Conservation (phyloP, 163 green algal species). For the Prototheca wickerhamii region DNA sequence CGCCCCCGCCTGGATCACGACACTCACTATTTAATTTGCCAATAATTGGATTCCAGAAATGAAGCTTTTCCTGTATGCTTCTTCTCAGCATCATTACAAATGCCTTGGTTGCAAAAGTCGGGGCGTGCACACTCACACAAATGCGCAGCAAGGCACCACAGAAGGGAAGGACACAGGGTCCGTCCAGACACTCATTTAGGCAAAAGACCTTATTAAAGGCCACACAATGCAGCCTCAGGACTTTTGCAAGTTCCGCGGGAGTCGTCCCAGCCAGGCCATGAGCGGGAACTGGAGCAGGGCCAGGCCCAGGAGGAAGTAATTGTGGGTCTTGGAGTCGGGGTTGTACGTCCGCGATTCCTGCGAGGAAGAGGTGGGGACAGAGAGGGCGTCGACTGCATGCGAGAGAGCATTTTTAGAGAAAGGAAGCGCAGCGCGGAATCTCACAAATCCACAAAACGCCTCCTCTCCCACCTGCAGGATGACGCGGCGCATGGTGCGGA, state of each 20-base stretch:
- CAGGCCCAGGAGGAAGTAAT: slow-evolving; percentile 83
- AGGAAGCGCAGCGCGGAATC: slow-evolving; percentile 11
- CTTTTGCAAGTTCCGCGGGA: slow-evolving; percentile 1
- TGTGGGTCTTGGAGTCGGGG: slow-evolving; percentile 45
- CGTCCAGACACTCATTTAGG: no score
- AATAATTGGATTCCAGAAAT: no score
- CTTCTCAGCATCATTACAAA: no score
- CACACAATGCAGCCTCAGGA: no score
- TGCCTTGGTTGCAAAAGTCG: no score
- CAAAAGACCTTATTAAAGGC: no score
- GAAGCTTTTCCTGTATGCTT: no score
- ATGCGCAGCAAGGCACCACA: no score
- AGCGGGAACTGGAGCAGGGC: slow-evolving; percentile 82
- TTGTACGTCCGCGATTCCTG: background rate
- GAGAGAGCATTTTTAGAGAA: slow-evolving; percentile 3
- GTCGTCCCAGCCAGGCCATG: slow-evolving; percentile 52
- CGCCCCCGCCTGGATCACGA: no score
- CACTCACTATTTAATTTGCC: no score
- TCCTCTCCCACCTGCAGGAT: slow-evolving; percentile 62
- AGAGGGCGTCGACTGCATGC: background rate
- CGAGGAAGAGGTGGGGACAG: background rate
- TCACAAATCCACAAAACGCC: slow-evolving; percentile 16
- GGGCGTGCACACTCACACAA: no score
- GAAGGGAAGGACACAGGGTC: no score
- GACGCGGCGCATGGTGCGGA: slow-evolving; percentile 91